Conservation (phyloP, 768 basidiomycete genomes). For the Paxillus involutus region DNA sequence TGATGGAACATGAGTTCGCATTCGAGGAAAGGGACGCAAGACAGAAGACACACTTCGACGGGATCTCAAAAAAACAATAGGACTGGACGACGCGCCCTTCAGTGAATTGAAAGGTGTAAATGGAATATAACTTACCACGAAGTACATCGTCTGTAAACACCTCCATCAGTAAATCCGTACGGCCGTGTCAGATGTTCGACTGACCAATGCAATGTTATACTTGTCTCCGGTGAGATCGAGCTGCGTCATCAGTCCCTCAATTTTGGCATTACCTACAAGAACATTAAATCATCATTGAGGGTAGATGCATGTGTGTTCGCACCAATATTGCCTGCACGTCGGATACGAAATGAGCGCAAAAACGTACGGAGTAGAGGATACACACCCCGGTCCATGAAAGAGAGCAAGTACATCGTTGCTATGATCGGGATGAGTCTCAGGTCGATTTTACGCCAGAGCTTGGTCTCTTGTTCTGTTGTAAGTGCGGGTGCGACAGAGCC, state of each 20-base stretch:
- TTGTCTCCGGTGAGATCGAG: slow-evolving; percentile 55
- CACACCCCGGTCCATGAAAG: slow-evolving; percentile 63
- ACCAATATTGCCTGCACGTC: slow-evolving; percentile 55
- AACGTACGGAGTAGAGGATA: neutral
- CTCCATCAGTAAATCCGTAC: neutral
- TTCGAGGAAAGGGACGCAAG: neutral
- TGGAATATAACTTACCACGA: slow-evolving; percentile 47
- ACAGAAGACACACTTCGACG: slow-evolving; percentile 51
- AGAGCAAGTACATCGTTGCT: slow-evolving; percentile 58
- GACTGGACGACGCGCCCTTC: slow-evolving; percentile 8
- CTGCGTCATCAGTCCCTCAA: slow-evolving; percentile 60
- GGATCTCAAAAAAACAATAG: slow-evolving; percentile 55
- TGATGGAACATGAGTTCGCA: neutral
- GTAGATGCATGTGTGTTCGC: neutral
- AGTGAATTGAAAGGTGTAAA: neutral
- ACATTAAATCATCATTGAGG: neutral
- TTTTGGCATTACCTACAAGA: slow-evolving; percentile 55
- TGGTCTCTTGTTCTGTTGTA: slow-evolving; percentile 44
- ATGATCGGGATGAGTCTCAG: slow-evolving; percentile 59
- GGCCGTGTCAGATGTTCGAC: slow-evolving; percentile 1
- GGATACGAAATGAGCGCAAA: neutral
- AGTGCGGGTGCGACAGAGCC: slow-evolving; percentile 6
- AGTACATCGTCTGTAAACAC: slow-evolving; percentile 58
- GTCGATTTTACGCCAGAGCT: slow-evolving; percentile 60
- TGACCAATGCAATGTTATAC: slow-evolving; percentile 67